phyloP scores from a whole-genome alignment of 345 rosid genomes.

The Nasturtium officinale region DNA sequence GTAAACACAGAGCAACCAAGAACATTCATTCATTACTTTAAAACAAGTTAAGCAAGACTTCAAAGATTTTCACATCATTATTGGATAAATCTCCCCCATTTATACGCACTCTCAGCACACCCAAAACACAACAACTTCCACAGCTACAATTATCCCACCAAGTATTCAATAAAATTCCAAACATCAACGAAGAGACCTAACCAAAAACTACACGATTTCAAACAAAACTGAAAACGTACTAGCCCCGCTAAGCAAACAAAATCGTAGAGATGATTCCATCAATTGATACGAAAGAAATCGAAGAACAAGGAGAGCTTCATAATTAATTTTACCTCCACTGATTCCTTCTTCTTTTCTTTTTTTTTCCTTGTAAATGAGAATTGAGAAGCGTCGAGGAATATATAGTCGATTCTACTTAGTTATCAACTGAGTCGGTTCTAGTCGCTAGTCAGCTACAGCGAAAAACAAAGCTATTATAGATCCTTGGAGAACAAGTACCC shows the following conservation, averaged over 20 bases:
- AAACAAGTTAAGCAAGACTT: not conserved
- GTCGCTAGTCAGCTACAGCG: not conserved
- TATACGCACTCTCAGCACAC: no score
- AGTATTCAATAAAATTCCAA: conserved; percentile 28
- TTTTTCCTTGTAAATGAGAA: no score
- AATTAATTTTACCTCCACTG: not conserved
- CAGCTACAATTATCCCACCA: conserved; percentile 1
- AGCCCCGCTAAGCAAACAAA: not conserved
- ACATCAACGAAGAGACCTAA: not conserved
- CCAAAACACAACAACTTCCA: no score
- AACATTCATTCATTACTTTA: not conserved
- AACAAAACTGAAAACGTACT: no score
- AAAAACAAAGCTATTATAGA: not conserved
- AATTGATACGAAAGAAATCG: not conserved
- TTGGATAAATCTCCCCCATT: not conserved
- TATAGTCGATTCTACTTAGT: not conserved
- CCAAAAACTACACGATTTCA: no score
- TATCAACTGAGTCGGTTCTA: no score
- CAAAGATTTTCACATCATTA: not conserved
- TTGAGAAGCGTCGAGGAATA: not conserved
- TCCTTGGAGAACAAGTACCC: conserved; percentile 1
- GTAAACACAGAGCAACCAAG: not conserved
- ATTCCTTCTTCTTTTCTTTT: not conserved
- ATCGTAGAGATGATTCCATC: not conserved
- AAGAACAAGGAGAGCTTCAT: conserved; percentile 8